Base-by-base conservation (phyloP, 306 rosid species). In the Inga laurina region DNA sequence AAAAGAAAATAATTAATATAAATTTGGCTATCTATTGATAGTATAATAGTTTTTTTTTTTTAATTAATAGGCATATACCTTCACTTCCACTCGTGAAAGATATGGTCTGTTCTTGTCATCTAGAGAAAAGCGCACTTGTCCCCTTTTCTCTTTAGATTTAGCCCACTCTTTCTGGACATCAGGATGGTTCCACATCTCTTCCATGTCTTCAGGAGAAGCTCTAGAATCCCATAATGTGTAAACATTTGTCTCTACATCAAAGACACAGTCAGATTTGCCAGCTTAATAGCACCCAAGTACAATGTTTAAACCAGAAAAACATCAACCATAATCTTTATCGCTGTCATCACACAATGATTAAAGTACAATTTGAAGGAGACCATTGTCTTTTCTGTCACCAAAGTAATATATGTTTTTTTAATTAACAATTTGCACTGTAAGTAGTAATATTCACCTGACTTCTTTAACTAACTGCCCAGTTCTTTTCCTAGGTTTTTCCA, bases 121-220 rank as follows among this genome's bases (percentile, higher is more conserved):
- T 12, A 61, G 88, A 83, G 94, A 78, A 86, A 92, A 89, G 45
- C 85, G 90, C 48, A 93, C 97, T 67, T 77, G 84, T 34, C 98
- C 96, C 10, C 24, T 82, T 84, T 9, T 90, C 90, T 95, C 90
- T 76, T 88, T 90, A 14, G 93, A 81, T 87, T 82, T 90, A 64
- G 11, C 80, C 98, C 98, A 95, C 83, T 82, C 92, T 86, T 86
- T 87, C 32, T 68, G 84, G 62, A 95, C 91, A 59, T 85, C 93
- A 11, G 88, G 90, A 88, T 93, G 88, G 81, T 84, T 91, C 98
- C 98, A 95, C 95, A 95, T 88, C 51, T 91, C 94, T 82, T 72
- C 90, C 98, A 95, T 92, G 83, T 93, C 95, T 81, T 93, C 97
- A 3, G 86, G 88, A 85, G 92, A 89, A 79, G 85, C 90, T 84